Conservation (phyloP, 306 rosid species). For the Trichosanthes cucumerina region DNA sequence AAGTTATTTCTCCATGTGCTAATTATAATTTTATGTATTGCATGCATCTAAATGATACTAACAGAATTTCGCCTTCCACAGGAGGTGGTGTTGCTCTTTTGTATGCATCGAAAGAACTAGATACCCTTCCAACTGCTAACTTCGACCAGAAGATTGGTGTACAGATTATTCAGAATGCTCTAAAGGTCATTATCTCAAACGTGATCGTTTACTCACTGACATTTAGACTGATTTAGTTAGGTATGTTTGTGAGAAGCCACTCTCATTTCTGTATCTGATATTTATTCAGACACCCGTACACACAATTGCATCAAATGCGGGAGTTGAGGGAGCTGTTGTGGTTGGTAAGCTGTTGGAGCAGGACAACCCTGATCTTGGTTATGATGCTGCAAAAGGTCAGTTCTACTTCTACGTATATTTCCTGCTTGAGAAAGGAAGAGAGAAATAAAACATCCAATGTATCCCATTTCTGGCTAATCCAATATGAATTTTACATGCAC, state of each 20-base stretch:
- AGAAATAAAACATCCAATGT: neutral
- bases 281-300: conserved; percentile 74
- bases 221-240: neutral
- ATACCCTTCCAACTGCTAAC: conserved; percentile 70
- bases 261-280: neutral
- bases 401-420: neutral
- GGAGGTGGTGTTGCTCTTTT: conserved; percentile 98
- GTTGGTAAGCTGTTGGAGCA: conserved; percentile 93
- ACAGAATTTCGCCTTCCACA: neutral
- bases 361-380: conserved; percentile 70
- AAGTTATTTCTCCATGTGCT: neutral
- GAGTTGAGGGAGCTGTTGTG: conserved; percentile 97
- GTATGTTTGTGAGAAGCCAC: neutral
- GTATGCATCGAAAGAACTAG: conserved; percentile 86
- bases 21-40: neutral
- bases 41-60: neutral
- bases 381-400: conserved; percentile 98
- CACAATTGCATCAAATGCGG: conserved; percentile 91
- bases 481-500: neutral
- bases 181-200: conserved; percentile 35
- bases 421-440: neutral
- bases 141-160: conserved; percentile 93
- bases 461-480: neutral
- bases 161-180: conserved; percentile 90
- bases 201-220: neutral